Conservation (phyloP, 2,329 filamentous ascomycete genomes). For the Zasmidium angulare region DNA sequence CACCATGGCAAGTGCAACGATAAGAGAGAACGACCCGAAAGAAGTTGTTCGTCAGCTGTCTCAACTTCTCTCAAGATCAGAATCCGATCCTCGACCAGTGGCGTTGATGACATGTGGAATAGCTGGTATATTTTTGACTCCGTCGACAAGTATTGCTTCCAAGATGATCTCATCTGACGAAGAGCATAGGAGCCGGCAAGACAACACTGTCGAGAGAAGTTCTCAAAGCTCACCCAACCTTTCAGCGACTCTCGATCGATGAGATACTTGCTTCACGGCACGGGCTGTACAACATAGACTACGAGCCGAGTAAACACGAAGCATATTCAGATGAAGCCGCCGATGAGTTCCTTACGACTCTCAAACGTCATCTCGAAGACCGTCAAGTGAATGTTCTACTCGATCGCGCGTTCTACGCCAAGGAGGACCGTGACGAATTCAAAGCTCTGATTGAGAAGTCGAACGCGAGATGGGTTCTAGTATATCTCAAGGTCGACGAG, state of each 20-base stretch:
- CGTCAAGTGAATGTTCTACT: constrained; percentile 1
- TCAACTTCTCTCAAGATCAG: neutral
- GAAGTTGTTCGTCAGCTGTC: neutral
- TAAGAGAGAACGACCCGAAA: neutral
- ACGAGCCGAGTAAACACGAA: neutral
- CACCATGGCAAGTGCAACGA: neutral
- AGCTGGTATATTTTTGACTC: constrained; percentile 3
- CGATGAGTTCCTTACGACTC: neutral
- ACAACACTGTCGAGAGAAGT: constrained; percentile 9
- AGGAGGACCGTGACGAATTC: constrained; percentile 11
- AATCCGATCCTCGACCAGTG: neutral
- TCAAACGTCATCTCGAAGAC: neutral
- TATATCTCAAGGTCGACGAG: constrained; percentile 4
- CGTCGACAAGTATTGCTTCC: neutral
- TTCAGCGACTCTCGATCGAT: constrained; percentile 8
- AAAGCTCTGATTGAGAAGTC: constrained; percentile 6
- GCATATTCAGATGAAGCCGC: constrained; percentile 10
- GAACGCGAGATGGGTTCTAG: constrained; percentile 5
- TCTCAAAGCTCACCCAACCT: neutral
- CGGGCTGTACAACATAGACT: constrained; percentile 11
- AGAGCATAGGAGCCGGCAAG: constrained; percentile 10
- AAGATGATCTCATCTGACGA: neutral
- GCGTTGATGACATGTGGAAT: constrained; percentile 15
- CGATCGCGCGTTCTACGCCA: constrained; percentile 12
- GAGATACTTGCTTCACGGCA: constrained; percentile 9